Base-by-base conservation (phyloP, 805 yeast species). In the Metschnikowia kunwiensis region DNA sequence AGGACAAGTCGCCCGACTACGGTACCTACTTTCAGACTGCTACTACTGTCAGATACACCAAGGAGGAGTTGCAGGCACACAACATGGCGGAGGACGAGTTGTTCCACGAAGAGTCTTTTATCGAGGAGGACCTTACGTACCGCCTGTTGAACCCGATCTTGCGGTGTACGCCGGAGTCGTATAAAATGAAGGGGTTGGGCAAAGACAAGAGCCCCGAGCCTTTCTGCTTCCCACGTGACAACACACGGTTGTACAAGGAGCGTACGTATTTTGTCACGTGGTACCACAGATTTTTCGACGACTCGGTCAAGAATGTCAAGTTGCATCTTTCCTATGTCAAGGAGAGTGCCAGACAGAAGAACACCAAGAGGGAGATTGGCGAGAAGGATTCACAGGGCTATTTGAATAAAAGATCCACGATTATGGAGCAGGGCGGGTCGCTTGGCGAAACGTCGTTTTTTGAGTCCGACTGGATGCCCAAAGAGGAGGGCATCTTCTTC, bases 91-190 rank as follows among this genome's bases (percentile, higher is more conserved):
- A 77, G 1, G 80, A 69, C 46, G 82, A 79, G 18, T 53, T 63
- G 1, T 75, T 72, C 50, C 73, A 67, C 38, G 86, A 86, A 47
- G 78, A 75, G 27, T 52, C 60, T 14, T 72, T 56, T 50, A 54
- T 74, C 15, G 80, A 76, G 5, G 95, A 86, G 58, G 94, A 85
- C 57, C 70, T 72, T n/a, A 77, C 85, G 0, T 82, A 85, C 51
- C 80, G 78, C 18, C 63, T 72, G 13, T 66, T 87, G 55, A 84
- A 81, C 53, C 96, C 96, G 0, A 58, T 87, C 32, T 73, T 86
- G 53, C 73, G 96, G 61, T 87, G 96, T 63, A 84, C 88, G 4
- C 96, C 96, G 2, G 82, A 82, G 36, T 61, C 74, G 31, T 87
- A 84, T 55, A 70, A 65, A 51, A 73, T 70, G 47, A 82, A 80